Base-by-base conservation (phyloP, 768 basidiomycete species). In the Serendipita vermifera region DNA sequence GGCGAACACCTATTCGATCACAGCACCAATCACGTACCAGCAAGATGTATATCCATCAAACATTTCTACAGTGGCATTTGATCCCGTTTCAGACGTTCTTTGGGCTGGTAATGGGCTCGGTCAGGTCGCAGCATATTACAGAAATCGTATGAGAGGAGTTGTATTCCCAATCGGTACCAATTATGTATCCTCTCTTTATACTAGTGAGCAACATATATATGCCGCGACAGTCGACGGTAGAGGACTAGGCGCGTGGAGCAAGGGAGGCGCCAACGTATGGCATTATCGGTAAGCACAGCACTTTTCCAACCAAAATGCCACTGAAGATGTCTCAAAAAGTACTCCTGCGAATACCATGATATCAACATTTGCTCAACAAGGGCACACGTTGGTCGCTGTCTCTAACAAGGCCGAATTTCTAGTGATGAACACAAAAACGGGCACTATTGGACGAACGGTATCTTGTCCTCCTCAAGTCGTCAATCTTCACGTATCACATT, bases 251-350 rank as follows among this genome's bases (percentile, higher is more conserved):
- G 78, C 82, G 33, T 90, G 87, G 87, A 70, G 78, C 11, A 90
- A 89, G 68, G 88, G 87, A 40, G 88, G 87, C 26, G 73, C 80
- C 67, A 90, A 87, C 69, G 87, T 81, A 67, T 91, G 87, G 87
- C 85, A 73, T 63, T 79, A 73, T 67, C 77, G 76, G 87, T 87
- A 63, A 61, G 81, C 66, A n/a, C n/a, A n/a, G 35, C 27, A 31
- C 32, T 51, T 31, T 51, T 36, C 9, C 1, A 7, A 5, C 9
- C 5, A 14, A 55, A 13, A 46, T 17, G 58, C 22, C 36, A 55
- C 17, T 31, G 22, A 15, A 2, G 3, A 51, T n/a, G 14, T 15
- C 40, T 15, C 15, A 6, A 15, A n/a, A 29, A 61, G 62, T 59
- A 9, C 62, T 46, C 56, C 55, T 51, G 22, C 46, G 5, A 22